These are phyloP conservation scores for Lentinus polychrous DNA, from an alignment of 1,284 basidiomycete species.

Conservation along the genomic window DNA sequence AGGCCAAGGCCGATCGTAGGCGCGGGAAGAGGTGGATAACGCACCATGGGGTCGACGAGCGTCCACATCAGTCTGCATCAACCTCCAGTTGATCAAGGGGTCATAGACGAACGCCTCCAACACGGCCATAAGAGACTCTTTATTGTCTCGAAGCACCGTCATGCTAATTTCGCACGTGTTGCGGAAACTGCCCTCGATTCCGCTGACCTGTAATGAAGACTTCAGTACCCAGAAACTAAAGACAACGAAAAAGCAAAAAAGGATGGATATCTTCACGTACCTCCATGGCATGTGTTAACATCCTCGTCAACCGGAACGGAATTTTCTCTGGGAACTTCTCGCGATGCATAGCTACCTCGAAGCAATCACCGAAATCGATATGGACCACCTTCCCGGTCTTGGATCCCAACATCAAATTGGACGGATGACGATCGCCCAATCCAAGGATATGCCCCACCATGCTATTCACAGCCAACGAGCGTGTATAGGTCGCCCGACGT, in stretches of 20 bases:
- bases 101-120: constrained; percentile 94
- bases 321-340: constrained; percentile 99
- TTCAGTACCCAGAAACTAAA: background rate
- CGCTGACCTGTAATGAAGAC: constrained; percentile 65
- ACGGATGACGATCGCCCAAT: constrained; percentile 97
- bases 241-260: constrained; percentile 3
- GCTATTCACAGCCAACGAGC: constrained; percentile 91
- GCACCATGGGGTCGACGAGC: constrained; percentile 55
- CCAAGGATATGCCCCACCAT: constrained; percentile 98
- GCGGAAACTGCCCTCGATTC: constrained; percentile 96
- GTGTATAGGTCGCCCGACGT: constrained; percentile 92
- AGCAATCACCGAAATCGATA: constrained; percentile 97
- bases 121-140: constrained; percentile 96
- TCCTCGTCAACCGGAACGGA: constrained; percentile 95
- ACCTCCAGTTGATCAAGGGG: constrained; percentile 83
- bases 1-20: background rate
- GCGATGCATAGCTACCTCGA: constrained; percentile 91
- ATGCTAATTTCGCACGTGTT: constrained; percentile 97
- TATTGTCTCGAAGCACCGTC: constrained; percentile 93
- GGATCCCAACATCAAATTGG: constrained; percentile 90
- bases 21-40: constrained; percentile 7
- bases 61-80: constrained; percentile 72
- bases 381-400: constrained; percentile 88
- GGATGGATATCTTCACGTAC: constrained; percentile 41
- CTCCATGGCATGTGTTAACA: constrained; percentile 99